Evolutionary conservation across 2,329 filamentous ascomycete species (phyloP).

Genomic region (Ceratocystis lukuohia): DNA sequence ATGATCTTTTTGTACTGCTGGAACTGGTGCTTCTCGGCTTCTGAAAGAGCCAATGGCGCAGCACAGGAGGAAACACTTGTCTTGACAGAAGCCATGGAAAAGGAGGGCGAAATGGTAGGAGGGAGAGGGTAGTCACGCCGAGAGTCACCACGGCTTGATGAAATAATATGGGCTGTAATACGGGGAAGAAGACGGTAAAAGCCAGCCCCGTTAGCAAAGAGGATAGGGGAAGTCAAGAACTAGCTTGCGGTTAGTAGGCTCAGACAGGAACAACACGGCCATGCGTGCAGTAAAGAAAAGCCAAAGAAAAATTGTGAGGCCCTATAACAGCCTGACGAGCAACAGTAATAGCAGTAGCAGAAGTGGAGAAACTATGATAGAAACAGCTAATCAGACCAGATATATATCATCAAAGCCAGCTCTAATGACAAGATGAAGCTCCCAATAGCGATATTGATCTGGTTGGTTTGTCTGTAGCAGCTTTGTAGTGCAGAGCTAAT

Average conservation of each 20-base stretch:
- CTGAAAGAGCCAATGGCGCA: slow-evolving; percentile 11
- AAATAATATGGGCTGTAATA: not conserved
- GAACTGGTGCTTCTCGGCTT: slow-evolving; percentile 13
- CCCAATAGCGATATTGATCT: not conserved
- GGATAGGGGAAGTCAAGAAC: not conserved
- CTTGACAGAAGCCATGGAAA: not conserved
- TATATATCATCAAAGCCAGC: not conserved
- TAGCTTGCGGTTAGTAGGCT: not conserved
- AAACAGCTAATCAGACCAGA: not conserved
- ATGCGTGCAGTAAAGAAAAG: not conserved
- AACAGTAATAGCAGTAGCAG: not conserved
- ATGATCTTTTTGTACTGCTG: slow-evolving; percentile 64
- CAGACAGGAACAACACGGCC: not conserved
- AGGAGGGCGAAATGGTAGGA: not conserved
- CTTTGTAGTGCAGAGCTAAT: not conserved
- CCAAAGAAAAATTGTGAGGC: not conserved
- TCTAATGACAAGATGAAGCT: not conserved
- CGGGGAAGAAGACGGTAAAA: not conserved
- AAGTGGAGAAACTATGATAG: not conserved
- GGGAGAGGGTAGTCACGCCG: not conserved
- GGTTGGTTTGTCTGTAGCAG: not conserved
- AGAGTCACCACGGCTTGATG: not conserved
- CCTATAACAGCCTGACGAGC: not conserved
- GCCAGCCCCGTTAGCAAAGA: not conserved
- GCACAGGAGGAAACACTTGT: not conserved